Evolutionary conservation across 2,329 filamentous ascomycete genomes (phyloP).

Genomic region (Amauroascus verrucosus): DNA sequence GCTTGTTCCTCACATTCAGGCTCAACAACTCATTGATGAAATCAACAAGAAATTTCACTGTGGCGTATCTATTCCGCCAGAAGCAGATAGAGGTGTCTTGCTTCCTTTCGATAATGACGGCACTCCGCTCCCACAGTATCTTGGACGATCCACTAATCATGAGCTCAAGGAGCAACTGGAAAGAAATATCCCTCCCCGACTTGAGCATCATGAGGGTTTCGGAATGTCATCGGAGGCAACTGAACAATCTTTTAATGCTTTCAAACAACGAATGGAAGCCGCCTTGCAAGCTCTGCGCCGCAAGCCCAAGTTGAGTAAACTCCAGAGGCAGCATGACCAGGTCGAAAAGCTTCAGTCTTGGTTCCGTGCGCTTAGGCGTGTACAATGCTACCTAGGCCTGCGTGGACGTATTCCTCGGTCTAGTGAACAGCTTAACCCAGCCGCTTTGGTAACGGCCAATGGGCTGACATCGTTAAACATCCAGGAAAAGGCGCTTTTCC

Average conservation of each 20-base stretch:
- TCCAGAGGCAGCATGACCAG: constrained; percentile 43
- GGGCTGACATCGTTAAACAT: constrained; percentile 35
- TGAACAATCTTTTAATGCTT: constrained; percentile 34
- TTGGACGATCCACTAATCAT: constrained; percentile 47
- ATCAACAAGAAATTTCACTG: constrained; percentile 50
- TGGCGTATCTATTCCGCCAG: constrained; percentile 49
- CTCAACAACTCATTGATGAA: constrained; percentile 52
- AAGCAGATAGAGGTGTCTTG: constrained; percentile 46
- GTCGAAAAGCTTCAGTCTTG: constrained; percentile 43
- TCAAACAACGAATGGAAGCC: constrained; percentile 46
- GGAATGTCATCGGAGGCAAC: constrained; percentile 20
- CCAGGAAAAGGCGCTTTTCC: constrained; percentile 36
- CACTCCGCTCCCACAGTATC: constrained; percentile 56
- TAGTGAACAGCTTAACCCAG: constrained; percentile 15
- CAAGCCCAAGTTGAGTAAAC: constrained; percentile 40
- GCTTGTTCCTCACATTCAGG: constrained; percentile 57
- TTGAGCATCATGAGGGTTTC: constrained; percentile 18
- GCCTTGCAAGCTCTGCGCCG: constrained; percentile 43
- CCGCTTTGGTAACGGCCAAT: constrained; percentile 21
- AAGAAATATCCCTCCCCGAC: constrained; percentile 24
- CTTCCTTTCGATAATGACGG: constrained; percentile 52
- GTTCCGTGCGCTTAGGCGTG: constrained; percentile 49
- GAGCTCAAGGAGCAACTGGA: constrained; percentile 34
- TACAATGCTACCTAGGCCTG: constrained; percentile 62
- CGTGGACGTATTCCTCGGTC: constrained; percentile 31